Conservation (phyloP, 345 rosid genomes). For the Heritiera littoralis region DNA sequence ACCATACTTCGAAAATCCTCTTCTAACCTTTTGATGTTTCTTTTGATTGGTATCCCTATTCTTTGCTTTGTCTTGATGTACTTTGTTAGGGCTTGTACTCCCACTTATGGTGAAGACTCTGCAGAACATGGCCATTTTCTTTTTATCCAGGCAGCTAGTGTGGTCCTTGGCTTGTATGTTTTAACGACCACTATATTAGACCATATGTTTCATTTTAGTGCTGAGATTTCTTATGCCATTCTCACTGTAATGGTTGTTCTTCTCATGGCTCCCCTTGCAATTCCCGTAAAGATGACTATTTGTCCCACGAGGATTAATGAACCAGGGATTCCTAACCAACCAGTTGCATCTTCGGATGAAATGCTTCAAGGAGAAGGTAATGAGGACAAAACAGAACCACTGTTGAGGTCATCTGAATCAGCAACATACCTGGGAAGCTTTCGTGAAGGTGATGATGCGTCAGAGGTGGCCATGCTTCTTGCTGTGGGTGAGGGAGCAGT, state of each 20-base stretch:
- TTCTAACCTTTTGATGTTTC: slow-evolving; percentile 59
- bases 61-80: slow-evolving; percentile 57
- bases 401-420: slow-evolving; percentile 43
- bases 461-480: slow-evolving; percentile 65
- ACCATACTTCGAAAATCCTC: slow-evolving; percentile 55
- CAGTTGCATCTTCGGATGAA: slow-evolving; percentile 27
- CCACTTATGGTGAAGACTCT: slow-evolving; percentile 50
- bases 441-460: slow-evolving; percentile 30
- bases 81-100: slow-evolving; percentile 59
- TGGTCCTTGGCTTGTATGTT: slow-evolving; percentile 56
- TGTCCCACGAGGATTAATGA: slow-evolving; percentile 26
- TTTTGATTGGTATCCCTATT: slow-evolving; percentile 58
- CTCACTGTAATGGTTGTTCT: slow-evolving; percentile 51
- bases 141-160: slow-evolving; percentile 49
- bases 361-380: slow-evolving; percentile 29
- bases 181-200: slow-evolving; percentile 44
- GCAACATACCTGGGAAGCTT: slow-evolving; percentile 40
- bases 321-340: slow-evolving; percentile 27
- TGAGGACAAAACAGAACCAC: slow-evolving; percentile 48
- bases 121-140: slow-evolving; percentile 49
- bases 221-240: slow-evolving; percentile 34
- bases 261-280: slow-evolving; percentile 64
- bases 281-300: slow-evolving; percentile 67
- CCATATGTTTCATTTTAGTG: slow-evolving; percentile 40
- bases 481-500: slow-evolving; percentile 75